phyloP scores from a whole-genome alignment of 139 green algal species.

The Pedinophyceae sp. region DNA sequence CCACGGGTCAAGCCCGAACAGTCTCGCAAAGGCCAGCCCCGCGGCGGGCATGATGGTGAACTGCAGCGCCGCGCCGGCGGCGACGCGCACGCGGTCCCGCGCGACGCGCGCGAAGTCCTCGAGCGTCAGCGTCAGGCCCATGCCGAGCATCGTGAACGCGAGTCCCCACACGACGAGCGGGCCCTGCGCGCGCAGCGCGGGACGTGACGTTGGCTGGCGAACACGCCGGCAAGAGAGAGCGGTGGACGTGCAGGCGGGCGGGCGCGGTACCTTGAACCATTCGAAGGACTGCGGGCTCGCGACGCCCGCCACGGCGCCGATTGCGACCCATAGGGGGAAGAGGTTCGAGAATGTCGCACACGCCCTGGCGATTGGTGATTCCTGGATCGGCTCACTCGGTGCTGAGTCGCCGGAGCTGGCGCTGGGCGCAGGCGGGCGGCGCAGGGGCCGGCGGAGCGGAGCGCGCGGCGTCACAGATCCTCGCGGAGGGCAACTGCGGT shows the following conservation, averaged over 20 bases:
- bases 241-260: not conserved
- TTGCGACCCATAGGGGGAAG: conserved; percentile 11
- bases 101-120: not conserved
- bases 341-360: not conserved
- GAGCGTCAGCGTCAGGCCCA: conserved; percentile 14
- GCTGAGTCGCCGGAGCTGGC: no score
- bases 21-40: not conserved
- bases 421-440: no score
- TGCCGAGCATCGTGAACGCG: conserved; percentile 15
- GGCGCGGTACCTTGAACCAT: conserved; percentile 3
- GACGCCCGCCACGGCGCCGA: conserved; percentile 3
- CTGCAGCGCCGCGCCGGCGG: conserved; percentile 11
- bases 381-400: no score
- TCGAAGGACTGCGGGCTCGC: conserved; percentile 1
- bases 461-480: no score
- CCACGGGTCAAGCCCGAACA: not conserved
- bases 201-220: no score
- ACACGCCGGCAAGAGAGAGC: not conserved
- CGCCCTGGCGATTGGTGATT: no score
- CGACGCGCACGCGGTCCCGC: not conserved
- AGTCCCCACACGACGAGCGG: conserved; percentile 4
- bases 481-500: no score
- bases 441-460: no score
- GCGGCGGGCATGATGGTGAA: conserved; percentile 19
- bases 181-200: no score